These are phyloP conservation scores for Chamaecyparis obtusa DNA, from an alignment of 75 land plant genomes.

Conservation along the genomic window DNA sequence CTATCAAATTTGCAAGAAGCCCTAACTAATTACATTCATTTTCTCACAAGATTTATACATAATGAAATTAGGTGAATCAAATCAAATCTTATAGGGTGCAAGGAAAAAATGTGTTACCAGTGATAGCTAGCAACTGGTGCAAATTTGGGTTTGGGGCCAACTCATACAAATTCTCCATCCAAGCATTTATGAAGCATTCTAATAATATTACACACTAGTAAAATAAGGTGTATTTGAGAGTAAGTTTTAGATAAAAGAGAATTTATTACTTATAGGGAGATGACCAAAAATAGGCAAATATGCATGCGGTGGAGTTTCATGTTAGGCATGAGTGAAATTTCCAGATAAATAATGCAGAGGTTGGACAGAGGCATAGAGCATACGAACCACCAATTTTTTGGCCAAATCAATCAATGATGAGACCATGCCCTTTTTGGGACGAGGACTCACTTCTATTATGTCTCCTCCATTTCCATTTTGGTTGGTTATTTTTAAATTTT, in stretches of 20 bases:
- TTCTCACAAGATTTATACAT: background rate
- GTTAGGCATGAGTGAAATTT: constrained; percentile 58
- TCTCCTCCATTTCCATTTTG: constrained; percentile 4
- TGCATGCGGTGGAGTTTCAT: constrained; percentile 55
- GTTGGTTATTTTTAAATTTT: background rate
- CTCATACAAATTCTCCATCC: constrained; percentile 91
- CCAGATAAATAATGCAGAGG: constrained; percentile 62
- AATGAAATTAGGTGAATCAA: background rate
- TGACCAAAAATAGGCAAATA: constrained; percentile 46
- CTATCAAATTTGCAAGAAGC: constrained; percentile 82
- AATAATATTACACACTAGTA: too few species aligned
- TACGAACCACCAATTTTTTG: constrained; percentile 45
- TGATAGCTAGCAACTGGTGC: constrained; percentile 84
- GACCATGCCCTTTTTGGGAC: constrained; percentile 42
- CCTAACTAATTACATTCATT: background rate
- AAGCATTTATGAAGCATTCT: constrained; percentile 58
- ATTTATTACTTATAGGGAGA: constrained; percentile 47
- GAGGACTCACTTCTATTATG: constrained; percentile 45
- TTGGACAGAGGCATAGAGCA: constrained; percentile 33
- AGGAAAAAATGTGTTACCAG: constrained; percentile 39
- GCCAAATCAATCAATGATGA: constrained; percentile 39
- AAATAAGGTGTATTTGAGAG: background rate
- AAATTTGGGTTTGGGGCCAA: constrained; percentile 90
- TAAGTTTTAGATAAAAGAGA: background rate
- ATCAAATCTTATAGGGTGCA: too few species aligned